Base-by-base conservation (phyloP, 352 stramenopile species). In the Globisporangium abappressorium region DNA sequence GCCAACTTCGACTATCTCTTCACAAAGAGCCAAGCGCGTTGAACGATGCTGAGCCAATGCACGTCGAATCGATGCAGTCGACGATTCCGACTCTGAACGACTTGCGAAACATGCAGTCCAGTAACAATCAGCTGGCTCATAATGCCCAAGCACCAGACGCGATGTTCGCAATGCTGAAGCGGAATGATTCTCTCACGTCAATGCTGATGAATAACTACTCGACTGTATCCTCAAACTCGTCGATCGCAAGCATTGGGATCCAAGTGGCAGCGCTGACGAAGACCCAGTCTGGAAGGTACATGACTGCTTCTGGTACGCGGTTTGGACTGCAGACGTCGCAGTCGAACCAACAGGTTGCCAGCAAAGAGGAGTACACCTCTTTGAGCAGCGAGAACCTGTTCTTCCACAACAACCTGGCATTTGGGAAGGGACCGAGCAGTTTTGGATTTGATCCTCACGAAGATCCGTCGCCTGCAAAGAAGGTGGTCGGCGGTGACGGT, bases 211-310 rank as follows among this genome's bases (percentile, higher is more conserved):
- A 46, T 36, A 64, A 70, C 34, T 70, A 65, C 41, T 70, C 64
- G 55, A 70, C 56, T 5, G 64, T 64, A 12, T 70, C 64, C 9
- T 70, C 64, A 24, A 70, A 51, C 30, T 65, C 64, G 43, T 70
- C 64, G 41, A 64, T 70, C 43, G 64, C 64, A 18, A 70, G 64
- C 34, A 49, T 70, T n/a, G 64, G 64, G 14, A 47, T 70, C 7
- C 55, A 70, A 64, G 43, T 70, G 14, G 56, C 64, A 24, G 64
- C 64, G n/a, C 64, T 70, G 28, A 64, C 55, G 11, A 64, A 70
- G 22, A 62, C 38, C 11, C 8, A 18, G 30, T 64, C 64, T 4
- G 64, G 64, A 2, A 58, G 33, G 18, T 64, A 60, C 56, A 57
- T 64, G 41, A 51, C 64, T 8, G 30, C 60, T 14, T 66, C 64